Evolutionary conservation across 352 stramenopile genomes (phyloP).

Genomic region (Pythium volutum): DNA sequence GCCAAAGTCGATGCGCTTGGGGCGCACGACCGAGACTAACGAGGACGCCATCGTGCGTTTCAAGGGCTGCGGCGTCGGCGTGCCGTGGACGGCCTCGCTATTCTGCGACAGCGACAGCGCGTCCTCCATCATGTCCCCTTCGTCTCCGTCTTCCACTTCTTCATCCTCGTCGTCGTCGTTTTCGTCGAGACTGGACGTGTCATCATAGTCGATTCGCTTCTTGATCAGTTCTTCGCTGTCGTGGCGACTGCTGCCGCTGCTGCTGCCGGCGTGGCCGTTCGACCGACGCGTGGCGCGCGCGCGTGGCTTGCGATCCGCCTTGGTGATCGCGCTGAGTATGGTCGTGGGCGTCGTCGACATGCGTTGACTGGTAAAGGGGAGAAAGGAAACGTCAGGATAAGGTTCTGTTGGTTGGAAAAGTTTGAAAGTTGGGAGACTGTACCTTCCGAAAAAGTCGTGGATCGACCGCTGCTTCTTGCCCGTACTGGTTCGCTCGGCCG

Average conservation of each 20-base stretch:
- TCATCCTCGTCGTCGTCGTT: constrained; percentile 48
- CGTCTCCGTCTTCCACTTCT: constrained; percentile 32
- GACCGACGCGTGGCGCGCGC: not conserved
- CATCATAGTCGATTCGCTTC: constrained; percentile 80
- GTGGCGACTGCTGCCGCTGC: constrained; percentile 17
- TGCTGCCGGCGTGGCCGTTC: not conserved
- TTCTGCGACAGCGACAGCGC: constrained; percentile 32
- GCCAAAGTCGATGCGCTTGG: constrained; percentile 79
- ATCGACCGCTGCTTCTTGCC: constrained; percentile 84
- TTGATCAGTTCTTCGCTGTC: constrained; percentile 39
- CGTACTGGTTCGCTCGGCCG: constrained; percentile 2
- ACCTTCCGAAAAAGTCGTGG: constrained; percentile 80
- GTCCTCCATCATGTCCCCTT: constrained; percentile 40
- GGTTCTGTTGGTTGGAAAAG: no score
- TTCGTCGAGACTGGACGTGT: constrained; percentile 31
- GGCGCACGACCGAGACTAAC: constrained; percentile 27
- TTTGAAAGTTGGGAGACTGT: not conserved
- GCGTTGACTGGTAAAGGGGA: not conserved
- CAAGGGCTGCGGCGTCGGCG: constrained; percentile 3
- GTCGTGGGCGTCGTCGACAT: constrained; percentile 10
- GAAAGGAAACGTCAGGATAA: not conserved
- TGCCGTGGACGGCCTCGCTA: constrained; percentile 28
- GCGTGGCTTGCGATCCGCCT: not conserved
- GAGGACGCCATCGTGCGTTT: not conserved
- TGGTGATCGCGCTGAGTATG: constrained; percentile 24